Base-by-base conservation (phyloP, 208 protist species). In the Cochliopodium minus region DNA sequence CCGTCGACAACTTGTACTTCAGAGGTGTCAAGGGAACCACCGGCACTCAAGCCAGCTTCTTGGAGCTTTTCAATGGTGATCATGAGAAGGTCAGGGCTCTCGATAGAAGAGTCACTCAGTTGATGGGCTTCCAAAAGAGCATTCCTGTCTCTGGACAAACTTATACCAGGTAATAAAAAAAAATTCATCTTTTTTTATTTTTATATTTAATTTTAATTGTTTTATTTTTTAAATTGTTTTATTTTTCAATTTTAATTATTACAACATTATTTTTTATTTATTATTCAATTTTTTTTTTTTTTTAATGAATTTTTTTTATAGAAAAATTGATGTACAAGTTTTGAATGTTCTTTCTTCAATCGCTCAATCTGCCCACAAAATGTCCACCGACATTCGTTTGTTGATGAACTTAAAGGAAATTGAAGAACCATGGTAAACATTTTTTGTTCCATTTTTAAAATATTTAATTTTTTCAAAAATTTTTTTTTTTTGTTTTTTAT, bases 391-490 rank as follows among this genome's bases (percentile, higher is more conserved):
- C 60, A 67, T 81, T 45, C 70, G 75, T 30, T 57, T 81, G 0
- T 61, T 81, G 13, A 58, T 62, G 26, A 61, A 67, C 42, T 23
- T 79, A 17, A 69, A 74, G 39, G 73, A 81, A 57, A 61, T 81
- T 29, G 75, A 81, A 48, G 72, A 76, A 58, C 70, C 72, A n/a
- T 76, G 72, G 22, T 66, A 60, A 39, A 52, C n/a, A n/a, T n/a
- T n/a, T n/a, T n/a, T n/a, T n/a, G n/a, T n/a, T n/a, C n/a, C n/a
- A n/a, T n/a, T n/a, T n/a, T n/a, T n/a, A n/a, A n/a, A n/a, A n/a
- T n/a, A n/a, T n/a, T n/a, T n/a, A n/a, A n/a, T n/a, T n/a, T n/a
- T n/a, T n/a, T n/a, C n/a, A n/a, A n/a, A n/a, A n/a, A n/a, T n/a
- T n/a, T n/a, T n/a, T n/a, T n/a, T n/a, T n/a, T n/a, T n/a, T n/a